Evolutionary conservation across 148 eudicot species (phyloP).

Genomic region (Heliosperma pusillum): DNA sequence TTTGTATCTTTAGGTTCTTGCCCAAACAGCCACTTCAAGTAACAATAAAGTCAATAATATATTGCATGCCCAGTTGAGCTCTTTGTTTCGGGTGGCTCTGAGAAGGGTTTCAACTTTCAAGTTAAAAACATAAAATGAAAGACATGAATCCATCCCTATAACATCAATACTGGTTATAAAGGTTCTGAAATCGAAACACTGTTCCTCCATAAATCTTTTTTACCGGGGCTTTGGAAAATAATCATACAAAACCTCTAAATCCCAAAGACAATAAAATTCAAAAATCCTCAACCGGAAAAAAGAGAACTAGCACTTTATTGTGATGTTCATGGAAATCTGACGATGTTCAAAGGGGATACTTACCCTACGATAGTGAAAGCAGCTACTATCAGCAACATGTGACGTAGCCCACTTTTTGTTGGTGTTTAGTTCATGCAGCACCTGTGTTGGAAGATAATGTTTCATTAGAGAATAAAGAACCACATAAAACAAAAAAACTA

Average conservation of each 20-base stretch:
- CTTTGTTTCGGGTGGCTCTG: background rate
- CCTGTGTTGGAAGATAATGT: constrained; percentile 33
- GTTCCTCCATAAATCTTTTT: background rate
- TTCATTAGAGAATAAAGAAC: constrained; percentile 18
- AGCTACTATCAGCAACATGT: constrained; percentile 81
- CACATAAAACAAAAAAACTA: background rate
- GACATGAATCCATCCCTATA: background rate
- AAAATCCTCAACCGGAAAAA: background rate
- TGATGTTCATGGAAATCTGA: background rate
- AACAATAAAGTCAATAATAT: background rate
- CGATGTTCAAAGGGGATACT: constrained; percentile 13
- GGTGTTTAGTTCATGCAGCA: constrained; percentile 47
- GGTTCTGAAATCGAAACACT: background rate
- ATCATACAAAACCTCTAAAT: background rate
- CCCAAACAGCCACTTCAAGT: background rate
- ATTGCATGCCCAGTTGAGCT: background rate
- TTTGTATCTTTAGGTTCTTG: background rate
- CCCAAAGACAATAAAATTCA: background rate
- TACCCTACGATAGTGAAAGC: constrained; percentile 85
- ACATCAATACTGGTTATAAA: background rate
- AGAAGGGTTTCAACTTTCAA: background rate
- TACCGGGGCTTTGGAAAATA: background rate
- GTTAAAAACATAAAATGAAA: background rate
- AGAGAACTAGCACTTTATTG: background rate
- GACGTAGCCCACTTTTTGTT: constrained; percentile 71